Base-by-base conservation (phyloP, 2,329 filamentous ascomycete genomes). In the Metarhizium humberi region DNA sequence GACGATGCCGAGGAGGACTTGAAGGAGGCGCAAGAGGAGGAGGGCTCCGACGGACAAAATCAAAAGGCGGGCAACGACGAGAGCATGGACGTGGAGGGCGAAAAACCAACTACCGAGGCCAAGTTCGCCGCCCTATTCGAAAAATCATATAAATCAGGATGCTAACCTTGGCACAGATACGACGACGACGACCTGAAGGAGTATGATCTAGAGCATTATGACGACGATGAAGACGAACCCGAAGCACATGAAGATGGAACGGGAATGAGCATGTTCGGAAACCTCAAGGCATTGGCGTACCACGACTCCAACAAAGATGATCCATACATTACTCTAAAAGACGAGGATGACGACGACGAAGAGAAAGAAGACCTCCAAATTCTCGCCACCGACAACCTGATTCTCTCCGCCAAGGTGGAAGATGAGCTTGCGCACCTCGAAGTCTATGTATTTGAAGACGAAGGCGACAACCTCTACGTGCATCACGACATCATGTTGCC, bases 401-500 rank as follows among this genome's bases (percentile, higher is more conserved):
- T 99, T 38, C 77, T 99, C 50, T 89, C 92, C 11, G 92, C 91
- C 61, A 92, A 96, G 74, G 87, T 97, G 52, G 94, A 99, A 72
- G 94, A 99, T 64, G 94, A 99, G 69, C 86, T 99, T 58, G 92
- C 94, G 18, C 92, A 97, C 71, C 78, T 99, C 30, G 94, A 99
- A 71, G 88, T 97, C 20, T 96, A 97, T 67, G 91, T 99, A 32
- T 99, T 97, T 73, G 94, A 99, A 71, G 94, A 97, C 64, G 84
- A 84, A 59, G 88, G 86, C 48, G 94, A 97, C 73, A 99, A 99
- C 69, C 85, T 99, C 58, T 99, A 99, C 71, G 92, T 99, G 29
- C 94, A 99, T 75, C 94, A 99, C 80, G 94, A 99, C 72, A 95
- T 99, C 64, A 97, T 99, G 92, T 81, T 99, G 55, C 94, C 94